Conservation (phyloP, 805 yeast species). For the Spathaspora passalidarum region DNA sequence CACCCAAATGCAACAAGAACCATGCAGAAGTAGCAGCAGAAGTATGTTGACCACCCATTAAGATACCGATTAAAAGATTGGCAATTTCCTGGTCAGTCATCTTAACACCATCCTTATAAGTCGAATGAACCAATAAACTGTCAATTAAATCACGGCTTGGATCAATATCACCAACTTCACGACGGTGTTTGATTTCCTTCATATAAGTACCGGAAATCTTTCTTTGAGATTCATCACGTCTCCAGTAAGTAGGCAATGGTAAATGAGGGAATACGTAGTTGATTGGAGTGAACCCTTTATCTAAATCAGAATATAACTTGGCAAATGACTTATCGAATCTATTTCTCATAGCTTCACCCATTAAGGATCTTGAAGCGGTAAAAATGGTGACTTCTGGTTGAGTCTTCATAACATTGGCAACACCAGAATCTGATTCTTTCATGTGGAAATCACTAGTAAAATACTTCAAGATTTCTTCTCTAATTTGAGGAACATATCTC, state of each 20-base stretch:
- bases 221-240: conserved; percentile 84
- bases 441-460: conserved; percentile 51
- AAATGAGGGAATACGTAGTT: conserved; percentile 94
- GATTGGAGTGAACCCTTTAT: conserved; percentile 93
- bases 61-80: conserved; percentile 86
- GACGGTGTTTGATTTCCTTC: conserved; percentile 71
- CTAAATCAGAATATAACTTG: conserved; percentile 81
- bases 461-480: conserved; percentile 70
- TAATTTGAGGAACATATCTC: conserved; percentile 82
- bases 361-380: conserved; percentile 88
- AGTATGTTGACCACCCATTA: conserved; percentile 99
- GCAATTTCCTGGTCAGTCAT: conserved; percentile 97
- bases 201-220: conserved; percentile 78
- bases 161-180: conserved; percentile 66
- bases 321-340: conserved; percentile 84
- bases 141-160: conserved; percentile 88
- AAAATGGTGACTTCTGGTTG: conserved; percentile 96
- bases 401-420: conserved; percentile 66
- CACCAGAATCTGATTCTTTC: conserved; percentile 39
- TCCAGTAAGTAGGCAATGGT: conserved; percentile 81
- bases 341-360: conserved; percentile 89
- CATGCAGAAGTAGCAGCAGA: conserved; percentile 95
- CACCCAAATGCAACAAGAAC: conserved; percentile 89
- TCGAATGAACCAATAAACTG: conserved; percentile 73
- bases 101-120: conserved; percentile 88